phyloP scores from a whole-genome alignment of 306 rosid genomes.

The Inga leiocalycina region DNA sequence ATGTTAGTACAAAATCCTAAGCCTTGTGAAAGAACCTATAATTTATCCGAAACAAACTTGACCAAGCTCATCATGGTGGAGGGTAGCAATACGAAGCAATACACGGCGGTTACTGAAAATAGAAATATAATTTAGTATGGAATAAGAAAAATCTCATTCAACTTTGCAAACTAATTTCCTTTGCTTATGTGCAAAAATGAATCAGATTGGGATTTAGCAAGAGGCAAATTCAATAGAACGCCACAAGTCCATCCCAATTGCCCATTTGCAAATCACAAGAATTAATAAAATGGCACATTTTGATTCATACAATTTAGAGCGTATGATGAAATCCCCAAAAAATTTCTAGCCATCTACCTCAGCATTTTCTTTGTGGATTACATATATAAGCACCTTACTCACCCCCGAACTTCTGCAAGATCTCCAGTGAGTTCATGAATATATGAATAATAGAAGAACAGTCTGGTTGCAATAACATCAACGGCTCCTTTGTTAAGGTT shows the following conservation, averaged over 20 bases:
- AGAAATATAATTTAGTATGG: background rate
- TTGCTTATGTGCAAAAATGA: background rate
- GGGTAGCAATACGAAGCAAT: constrained; percentile 88
- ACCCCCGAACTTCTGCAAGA: constrained; percentile 96
- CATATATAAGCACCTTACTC: constrained; percentile 37
- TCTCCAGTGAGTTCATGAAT: constrained; percentile 88
- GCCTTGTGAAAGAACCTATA: background rate
- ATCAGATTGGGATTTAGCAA: background rate
- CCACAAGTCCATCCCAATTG: background rate
- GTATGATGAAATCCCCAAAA: background rate
- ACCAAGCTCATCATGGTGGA: constrained; percentile 97
- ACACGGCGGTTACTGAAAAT: constrained; percentile 77
- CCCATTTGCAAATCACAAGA: background rate
- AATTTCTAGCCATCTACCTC: background rate
- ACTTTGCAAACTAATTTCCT: background rate
- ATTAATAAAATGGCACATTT: background rate
- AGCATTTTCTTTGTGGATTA: background rate
- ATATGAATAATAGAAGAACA: constrained; percentile 84
- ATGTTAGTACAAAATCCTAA: constrained; percentile 31
- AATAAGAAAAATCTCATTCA: constrained; percentile 18
- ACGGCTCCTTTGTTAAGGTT: constrained; percentile 83
- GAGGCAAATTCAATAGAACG: background rate
- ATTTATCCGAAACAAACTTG: constrained; percentile 62
- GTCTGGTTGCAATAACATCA: constrained; percentile 87
- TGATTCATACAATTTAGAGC: background rate